Base-by-base conservation (phyloP, 169 alveolate species). In the Cryptosporidium meleagridis region DNA sequence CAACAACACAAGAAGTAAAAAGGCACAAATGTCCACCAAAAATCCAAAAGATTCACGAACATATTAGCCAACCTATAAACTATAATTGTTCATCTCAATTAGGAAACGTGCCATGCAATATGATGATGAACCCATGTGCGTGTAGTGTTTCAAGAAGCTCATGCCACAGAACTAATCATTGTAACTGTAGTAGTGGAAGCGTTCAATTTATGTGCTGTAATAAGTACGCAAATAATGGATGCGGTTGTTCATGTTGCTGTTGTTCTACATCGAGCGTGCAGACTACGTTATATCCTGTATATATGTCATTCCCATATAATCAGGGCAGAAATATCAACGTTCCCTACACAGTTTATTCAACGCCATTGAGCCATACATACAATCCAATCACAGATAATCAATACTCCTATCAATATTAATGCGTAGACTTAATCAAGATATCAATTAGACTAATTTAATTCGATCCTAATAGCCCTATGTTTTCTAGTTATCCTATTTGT, bases 21-120 rank as follows among this genome's bases (percentile, higher is more conserved):
- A 80, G 89, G 44, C 89, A 80, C 59, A 80, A 80, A 65, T 80
- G 89, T 29, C 89, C 89, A 41, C 89, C 89, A 0, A 80, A 80
- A 29, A 53, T 80, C 44, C 89, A 62, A 18, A 59, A 80, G 89
- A 45, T 80, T 26, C 89, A 80, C 45, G 89, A 80, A 51, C 89
- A 80, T 48, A 23, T 80, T 23, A 80, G 53, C 18, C 72, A 51
- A 23, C 80, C 89, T 31, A 12, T 29, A 37, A 80, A 37, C 51
- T 70, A 65, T n/a, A 65, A 4, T 44, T 80, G 89, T 39, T 8
- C 68, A 23, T 31, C 45, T 61, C 73, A 37, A 10, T 12, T 80
- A 26, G 67, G 53, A 23, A 48, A 31, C 16, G 12, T 29, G 1
- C n/a, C 73, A 41, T 35, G 68, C 31, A 45, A 39, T 80, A 39